A percentile compares a stretch with the other conserved stretches of the same genome.
Evolutionary conservation across 2,329 filamentous ascomycete species (phyloP).

Genomic region (Bipolaris sorokiniana): DNA sequence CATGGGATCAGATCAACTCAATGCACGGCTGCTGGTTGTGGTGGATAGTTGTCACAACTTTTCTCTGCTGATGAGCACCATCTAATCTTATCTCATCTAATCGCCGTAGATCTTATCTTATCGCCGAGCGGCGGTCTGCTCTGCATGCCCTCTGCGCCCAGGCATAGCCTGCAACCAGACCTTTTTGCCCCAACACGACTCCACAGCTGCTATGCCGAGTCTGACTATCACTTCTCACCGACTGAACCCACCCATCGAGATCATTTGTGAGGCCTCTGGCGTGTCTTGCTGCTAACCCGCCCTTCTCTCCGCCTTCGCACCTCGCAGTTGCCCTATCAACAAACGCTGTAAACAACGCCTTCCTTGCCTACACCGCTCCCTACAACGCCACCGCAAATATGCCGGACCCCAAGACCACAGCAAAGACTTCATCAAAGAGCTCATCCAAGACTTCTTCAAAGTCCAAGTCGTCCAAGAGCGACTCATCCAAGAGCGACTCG

Average conservation of each 20-base stretch:
- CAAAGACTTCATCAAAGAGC: conserved; percentile 33
- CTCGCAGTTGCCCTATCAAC: conserved; percentile 42
- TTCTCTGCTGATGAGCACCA: conserved; percentile 8
- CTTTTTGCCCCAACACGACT: conserved; percentile 5
- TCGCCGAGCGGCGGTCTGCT: conserved; percentile 15
- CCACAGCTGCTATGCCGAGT: conserved; percentile 8
- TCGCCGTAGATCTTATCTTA: conserved; percentile 24
- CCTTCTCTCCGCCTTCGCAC: not conserved
- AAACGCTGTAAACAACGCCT: conserved; percentile 33
- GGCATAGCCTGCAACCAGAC: conserved; percentile 20
- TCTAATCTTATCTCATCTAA: conserved; percentile 34
- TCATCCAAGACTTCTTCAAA: conserved; percentile 34
- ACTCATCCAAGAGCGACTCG: conserved; percentile 81
- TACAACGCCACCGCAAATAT: conserved; percentile 24
- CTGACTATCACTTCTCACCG: not conserved
- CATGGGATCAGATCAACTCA: conserved; percentile 32
- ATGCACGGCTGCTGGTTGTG: conserved; percentile 10
- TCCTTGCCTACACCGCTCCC: conserved; percentile 8
- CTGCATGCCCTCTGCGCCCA: conserved; percentile 15
- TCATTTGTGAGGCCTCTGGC: not conserved
- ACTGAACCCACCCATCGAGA: not conserved
- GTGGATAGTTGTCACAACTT: conserved; percentile 10
- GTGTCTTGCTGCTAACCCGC: not conserved
- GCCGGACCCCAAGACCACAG: conserved; percentile 37
- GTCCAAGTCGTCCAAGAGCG: conserved; percentile 55